These are phyloP conservation scores for Euphorbia pulcherrima DNA, from an alignment of 345 rosid species.

Conservation along the genomic window DNA sequence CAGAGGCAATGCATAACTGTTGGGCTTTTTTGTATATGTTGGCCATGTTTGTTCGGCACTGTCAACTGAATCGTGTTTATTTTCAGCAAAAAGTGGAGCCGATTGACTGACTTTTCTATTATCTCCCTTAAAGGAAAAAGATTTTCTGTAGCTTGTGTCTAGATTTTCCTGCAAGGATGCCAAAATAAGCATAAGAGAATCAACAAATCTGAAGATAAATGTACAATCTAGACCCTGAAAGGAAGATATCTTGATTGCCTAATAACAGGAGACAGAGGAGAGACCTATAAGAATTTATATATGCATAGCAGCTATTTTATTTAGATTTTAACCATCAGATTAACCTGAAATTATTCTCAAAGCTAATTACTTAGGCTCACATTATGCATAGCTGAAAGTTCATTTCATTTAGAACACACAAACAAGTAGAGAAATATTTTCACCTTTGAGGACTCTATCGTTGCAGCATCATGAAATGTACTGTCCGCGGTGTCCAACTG, in stretches of 20 bases:
- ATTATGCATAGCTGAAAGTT: neutral
- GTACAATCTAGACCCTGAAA: neutral
- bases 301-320: neutral
- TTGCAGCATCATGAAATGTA: conserved; percentile 53
- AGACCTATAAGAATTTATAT: neutral
- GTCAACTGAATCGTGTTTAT: conserved; percentile 12
- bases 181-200: conserved; percentile 2
- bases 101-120: conserved; percentile 27
- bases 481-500: conserved; percentile 65
- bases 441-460: conserved; percentile 50
- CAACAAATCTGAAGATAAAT: conserved; percentile 5
- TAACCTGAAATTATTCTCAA: neutral
- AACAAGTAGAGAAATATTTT: conserved; percentile 11
- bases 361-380: neutral
- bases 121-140: conserved; percentile 37
- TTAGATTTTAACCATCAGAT: conserved; percentile 6
- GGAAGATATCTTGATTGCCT: conserved; percentile 7
- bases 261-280: neutral
- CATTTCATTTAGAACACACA: neutral
- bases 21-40: conserved; percentile 18
- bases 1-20: conserved; percentile 25
- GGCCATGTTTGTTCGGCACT: conserved; percentile 12
- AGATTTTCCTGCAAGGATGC: conserved; percentile 50
- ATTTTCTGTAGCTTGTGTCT: conserved; percentile 31
- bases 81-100: conserved; percentile 28